Percentiles rank a stretch among this genome's conserved stretches.
Conservation (phyloP, 106 monocot species). For the Amphibolis antarctica region DNA sequence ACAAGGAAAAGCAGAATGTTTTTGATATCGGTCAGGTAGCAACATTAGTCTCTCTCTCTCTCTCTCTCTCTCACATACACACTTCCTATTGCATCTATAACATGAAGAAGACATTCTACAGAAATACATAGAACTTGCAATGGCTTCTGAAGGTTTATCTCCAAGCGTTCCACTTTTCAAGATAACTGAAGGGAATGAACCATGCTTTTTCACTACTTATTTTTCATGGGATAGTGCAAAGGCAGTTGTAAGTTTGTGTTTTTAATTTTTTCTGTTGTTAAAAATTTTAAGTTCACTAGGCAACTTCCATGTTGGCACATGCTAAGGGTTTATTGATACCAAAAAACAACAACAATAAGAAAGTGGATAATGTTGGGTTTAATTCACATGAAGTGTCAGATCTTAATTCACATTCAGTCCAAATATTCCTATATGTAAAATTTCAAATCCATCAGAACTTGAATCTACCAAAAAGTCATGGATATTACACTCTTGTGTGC, state of each 20-base stretch:
- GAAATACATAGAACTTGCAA: constrained; percentile 84
- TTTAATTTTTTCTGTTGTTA: not conserved
- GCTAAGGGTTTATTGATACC: too few species aligned
- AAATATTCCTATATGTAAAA: too few species aligned
- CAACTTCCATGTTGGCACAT: too few species aligned
- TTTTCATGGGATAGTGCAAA: constrained; percentile 79
- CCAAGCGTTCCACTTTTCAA: constrained; percentile 77
- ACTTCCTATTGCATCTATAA: constrained; percentile 9
- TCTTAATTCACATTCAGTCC: too few species aligned
- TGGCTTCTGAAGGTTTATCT: constrained; percentile 53
- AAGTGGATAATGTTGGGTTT: too few species aligned
- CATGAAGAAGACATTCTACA: constrained; percentile 17
- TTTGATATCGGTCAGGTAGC: constrained; percentile 65
- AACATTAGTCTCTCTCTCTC: not conserved
- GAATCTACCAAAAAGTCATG: too few species aligned
- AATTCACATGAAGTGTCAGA: too few species aligned
- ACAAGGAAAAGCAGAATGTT: constrained; percentile 77
- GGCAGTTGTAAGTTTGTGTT: constrained; percentile 44
- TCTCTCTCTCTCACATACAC: constrained; percentile 2
- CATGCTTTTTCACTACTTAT: constrained; percentile 77
- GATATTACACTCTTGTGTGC: too few species aligned
- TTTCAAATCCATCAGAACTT: too few species aligned
- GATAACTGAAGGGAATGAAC: constrained; percentile 91
- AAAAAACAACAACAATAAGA: too few species aligned
- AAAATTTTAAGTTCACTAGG: too few species aligned